phyloP scores from a whole-genome alignment of 352 stramenopile genomes.

The Globisporangium cederbergense region DNA sequence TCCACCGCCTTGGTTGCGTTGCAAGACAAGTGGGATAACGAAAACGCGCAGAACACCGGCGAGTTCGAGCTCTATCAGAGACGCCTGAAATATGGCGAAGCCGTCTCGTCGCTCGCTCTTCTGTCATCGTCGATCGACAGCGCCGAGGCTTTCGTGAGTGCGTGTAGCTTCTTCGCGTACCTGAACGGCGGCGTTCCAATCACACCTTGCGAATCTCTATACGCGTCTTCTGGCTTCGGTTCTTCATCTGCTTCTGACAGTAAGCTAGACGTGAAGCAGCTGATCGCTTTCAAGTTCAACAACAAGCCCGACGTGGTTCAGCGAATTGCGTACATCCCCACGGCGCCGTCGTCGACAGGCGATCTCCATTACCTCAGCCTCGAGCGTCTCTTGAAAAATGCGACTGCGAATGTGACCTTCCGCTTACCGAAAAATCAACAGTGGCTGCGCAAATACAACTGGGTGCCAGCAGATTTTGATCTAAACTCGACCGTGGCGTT shows the following conservation, averaged over 20 bases:
- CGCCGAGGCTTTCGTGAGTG: neutral
- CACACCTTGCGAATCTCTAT: neutral
- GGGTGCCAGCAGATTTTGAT: neutral
- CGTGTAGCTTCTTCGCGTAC: conserved; percentile 3
- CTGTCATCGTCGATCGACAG: neutral
- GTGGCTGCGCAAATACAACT: conserved; percentile 5
- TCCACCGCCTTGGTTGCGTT: neutral
- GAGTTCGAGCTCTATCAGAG: conserved; percentile 3
- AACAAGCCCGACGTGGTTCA: conserved; percentile 2
- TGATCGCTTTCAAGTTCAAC: conserved; percentile 6
- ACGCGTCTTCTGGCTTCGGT: neutral
- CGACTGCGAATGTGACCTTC: neutral
- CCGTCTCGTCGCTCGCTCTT: neutral
- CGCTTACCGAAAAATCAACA: neutral
- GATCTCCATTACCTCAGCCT: conserved; percentile 2
- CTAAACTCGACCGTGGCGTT: neutral
- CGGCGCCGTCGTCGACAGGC: neutral
- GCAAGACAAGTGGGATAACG: neutral
- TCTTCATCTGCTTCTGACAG: neutral
- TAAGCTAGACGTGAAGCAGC: conserved; percentile 1
- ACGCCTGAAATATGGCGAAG: neutral
- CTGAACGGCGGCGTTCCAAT: neutral
- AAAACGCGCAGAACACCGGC: neutral
- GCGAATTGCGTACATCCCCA: conserved; percentile 6
- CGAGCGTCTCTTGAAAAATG: neutral